phyloP scores from a whole-genome alignment of 2,329 filamentous ascomycete genomes.

The Rhynchosporium secalis region DNA sequence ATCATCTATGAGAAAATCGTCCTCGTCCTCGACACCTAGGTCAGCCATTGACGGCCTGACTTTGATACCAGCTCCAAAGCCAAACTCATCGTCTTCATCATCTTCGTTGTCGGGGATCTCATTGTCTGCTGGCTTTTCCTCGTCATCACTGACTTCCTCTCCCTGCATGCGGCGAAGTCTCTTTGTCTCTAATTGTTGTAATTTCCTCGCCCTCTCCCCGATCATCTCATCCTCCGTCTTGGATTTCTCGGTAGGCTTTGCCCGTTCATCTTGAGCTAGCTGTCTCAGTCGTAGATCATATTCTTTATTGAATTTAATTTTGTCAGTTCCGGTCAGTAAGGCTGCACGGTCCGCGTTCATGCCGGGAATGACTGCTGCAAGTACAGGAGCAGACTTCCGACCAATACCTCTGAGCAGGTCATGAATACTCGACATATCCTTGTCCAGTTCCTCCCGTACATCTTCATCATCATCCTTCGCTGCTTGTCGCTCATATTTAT shows the following conservation, averaged over 20 bases:
- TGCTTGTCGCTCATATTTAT: conserved; percentile 93
- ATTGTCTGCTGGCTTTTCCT: conserved; percentile 49
- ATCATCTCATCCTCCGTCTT: conserved; percentile 88
- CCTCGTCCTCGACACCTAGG: conserved; percentile 84
- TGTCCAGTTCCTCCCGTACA: conserved; percentile 78
- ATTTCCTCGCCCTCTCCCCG: conserved; percentile 71
- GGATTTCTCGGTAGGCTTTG: conserved; percentile 80
- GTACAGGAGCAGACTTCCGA: conserved; percentile 46
- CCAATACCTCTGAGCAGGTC: conserved; percentile 64
- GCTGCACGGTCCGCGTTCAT: conserved; percentile 66
- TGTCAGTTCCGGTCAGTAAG: conserved; percentile 59
- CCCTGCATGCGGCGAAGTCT: conserved; percentile 85
- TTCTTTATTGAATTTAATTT: conserved; percentile 73
- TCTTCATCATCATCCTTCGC: conserved; percentile 93
- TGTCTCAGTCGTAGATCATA: conserved; percentile 85
- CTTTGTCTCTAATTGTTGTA: conserved; percentile 81
- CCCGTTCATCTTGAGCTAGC: conserved; percentile 79
- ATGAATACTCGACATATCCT: conserved; percentile 76
- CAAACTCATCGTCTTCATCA: conserved; percentile 57
- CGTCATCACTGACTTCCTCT: conserved; percentile 67
- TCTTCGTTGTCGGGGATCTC: conserved; percentile 40
- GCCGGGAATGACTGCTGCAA: conserved; percentile 43
- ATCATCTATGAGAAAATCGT: conserved; percentile 89
- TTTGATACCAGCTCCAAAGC: conserved; percentile 60
- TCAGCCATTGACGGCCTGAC: conserved; percentile 49